These are phyloP conservation scores for Celoporthe dispersa DNA, from an alignment of 2,329 filamentous ascomycete species.

Conservation along the genomic window DNA sequence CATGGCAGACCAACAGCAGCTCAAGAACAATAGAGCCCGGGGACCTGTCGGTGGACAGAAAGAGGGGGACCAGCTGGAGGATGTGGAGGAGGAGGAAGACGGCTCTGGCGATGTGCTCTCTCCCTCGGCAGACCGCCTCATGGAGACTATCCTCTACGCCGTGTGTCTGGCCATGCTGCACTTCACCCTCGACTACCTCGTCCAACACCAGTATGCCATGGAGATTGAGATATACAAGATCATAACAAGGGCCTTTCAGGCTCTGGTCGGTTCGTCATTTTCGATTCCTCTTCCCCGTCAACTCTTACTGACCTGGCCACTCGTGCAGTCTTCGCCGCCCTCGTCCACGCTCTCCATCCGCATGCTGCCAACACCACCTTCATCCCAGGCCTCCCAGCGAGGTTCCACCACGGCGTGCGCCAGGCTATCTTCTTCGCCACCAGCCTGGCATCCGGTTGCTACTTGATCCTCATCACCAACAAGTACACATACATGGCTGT, in stretches of 20 bases:
- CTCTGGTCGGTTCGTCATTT: conserved; percentile 53
- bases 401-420: conserved; percentile 53
- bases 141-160: conserved; percentile 63
- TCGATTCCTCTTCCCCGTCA: not conserved
- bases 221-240: conserved; percentile 65
- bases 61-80: conserved; percentile 36
- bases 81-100: conserved; percentile 33
- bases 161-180: conserved; percentile 72
- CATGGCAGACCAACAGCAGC: conserved; percentile 49
- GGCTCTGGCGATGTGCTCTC: conserved; percentile 43
- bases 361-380: conserved; percentile 54
- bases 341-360: conserved; percentile 62
- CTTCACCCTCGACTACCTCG: conserved; percentile 78
- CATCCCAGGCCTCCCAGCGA: conserved; percentile 53
- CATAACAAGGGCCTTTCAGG: conserved; percentile 53
- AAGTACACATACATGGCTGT: conserved; percentile 79
- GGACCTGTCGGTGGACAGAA: conserved; percentile 35
- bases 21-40: conserved; percentile 37
- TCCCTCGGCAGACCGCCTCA: conserved; percentile 53
- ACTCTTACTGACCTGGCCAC: conserved; percentile 26
- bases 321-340: conserved; percentile 51
- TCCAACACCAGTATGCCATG: conserved; percentile 78
- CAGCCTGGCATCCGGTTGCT: conserved; percentile 70
- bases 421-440: conserved; percentile 67
- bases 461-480: conserved; percentile 83